phyloP scores from a whole-genome alignment of 2,329 filamentous ascomycete genomes.

The Xylaria sp. region DNA sequence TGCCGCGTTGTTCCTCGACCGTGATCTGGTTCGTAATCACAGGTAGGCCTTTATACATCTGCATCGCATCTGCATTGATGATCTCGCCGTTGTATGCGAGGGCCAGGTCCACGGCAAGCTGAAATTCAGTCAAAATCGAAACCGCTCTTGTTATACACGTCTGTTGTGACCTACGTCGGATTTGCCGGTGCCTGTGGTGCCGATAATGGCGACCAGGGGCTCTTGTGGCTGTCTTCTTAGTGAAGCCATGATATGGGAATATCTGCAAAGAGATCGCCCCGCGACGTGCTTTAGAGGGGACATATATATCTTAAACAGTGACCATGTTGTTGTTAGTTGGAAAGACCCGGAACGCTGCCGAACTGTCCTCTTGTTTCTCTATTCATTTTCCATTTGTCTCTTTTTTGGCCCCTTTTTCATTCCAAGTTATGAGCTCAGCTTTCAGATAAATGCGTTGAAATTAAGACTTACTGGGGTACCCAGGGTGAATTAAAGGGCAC shows the following conservation, averaged over 20 bases:
- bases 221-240: constrained; percentile 54
- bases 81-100: constrained; percentile 87
- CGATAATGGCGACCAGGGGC: constrained; percentile 83
- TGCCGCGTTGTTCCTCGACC: constrained; percentile 75
- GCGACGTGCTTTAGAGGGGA: constrained; percentile 8
- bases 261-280: constrained; percentile 38
- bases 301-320: constrained; percentile 17
- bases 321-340: background rate
- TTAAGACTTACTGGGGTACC: too few species aligned
- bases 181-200: constrained; percentile 87
- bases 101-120: constrained; percentile 93
- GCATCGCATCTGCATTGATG: constrained; percentile 98
- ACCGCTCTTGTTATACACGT: background rate
- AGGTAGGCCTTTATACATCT: constrained; percentile 90
- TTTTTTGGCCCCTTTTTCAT: too few species aligned
- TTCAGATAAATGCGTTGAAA: too few species aligned
- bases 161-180: constrained; percentile 52
- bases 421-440: too few species aligned
- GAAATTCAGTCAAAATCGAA: constrained; percentile 32
- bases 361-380: too few species aligned
- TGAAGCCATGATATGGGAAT: constrained; percentile 53
- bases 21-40: constrained; percentile 97
- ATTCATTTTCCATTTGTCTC: too few species aligned
- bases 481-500: background rate
- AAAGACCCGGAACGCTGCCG: too few species aligned